Conservation (phyloP, 202 grass and related monocot genomes). For the Setaria italica region DNA sequence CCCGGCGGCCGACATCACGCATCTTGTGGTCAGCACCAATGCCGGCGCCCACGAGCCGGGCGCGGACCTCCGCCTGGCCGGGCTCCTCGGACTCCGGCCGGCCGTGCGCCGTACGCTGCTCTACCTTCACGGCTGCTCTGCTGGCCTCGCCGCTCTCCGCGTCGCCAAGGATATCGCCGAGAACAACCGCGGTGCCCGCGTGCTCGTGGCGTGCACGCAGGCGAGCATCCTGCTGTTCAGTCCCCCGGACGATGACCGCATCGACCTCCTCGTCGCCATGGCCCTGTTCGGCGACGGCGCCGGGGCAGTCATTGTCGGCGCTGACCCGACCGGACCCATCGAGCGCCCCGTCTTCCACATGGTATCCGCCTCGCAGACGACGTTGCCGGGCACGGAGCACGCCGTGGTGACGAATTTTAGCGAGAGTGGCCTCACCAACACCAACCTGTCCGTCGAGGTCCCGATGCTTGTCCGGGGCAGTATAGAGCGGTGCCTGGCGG, state of each 20-base stretch:
- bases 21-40: background rate
- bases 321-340: background rate
- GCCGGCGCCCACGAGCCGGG: background rate
- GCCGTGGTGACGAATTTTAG: background rate
- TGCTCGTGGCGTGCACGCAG: conserved; percentile 10
- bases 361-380: background rate
- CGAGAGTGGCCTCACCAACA: background rate
- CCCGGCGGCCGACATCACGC: background rate
- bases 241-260: background rate
- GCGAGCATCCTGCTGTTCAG: background rate
- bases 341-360: conserved; percentile 36
- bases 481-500: background rate
- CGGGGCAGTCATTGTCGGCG: conserved; percentile 51
- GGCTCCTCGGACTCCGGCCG: conserved; percentile 26
- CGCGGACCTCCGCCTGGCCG: background rate
- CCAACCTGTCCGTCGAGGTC: background rate
- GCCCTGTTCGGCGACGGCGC: conserved; percentile 58
- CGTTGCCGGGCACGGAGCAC: background rate
- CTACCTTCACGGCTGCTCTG: conserved; percentile 37
- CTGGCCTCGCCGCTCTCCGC: conserved; percentile 25
- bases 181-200: conserved; percentile 12
- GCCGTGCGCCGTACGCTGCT: conserved; percentile 43
- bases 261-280: background rate
- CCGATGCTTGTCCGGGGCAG: background rate
- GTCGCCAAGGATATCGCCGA: conserved; percentile 49